phyloP scores from a whole-genome alignment of 1,139 yeast species.

The Suhomyces yuchorum region DNA sequence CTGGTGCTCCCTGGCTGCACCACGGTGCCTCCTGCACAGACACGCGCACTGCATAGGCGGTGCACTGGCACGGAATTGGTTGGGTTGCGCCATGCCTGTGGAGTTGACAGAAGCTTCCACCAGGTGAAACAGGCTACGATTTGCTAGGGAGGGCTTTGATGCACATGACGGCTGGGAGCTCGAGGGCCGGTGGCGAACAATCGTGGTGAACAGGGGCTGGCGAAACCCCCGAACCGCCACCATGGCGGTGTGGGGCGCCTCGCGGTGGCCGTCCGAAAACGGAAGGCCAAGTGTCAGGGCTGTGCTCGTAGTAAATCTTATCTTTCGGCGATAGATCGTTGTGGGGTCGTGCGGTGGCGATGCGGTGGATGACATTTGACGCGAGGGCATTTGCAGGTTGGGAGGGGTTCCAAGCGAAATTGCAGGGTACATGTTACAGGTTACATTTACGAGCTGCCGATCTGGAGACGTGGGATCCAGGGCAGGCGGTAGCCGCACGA shows the following conservation, averaged over 20 bases:
- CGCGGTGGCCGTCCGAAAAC: neutral
- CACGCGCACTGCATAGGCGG: neutral
- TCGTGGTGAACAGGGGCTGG: no score
- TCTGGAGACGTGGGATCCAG: neutral
- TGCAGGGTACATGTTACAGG: neutral
- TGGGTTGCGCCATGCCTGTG: neutral
- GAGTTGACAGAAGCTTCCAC: neutral
- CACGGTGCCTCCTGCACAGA: neutral
- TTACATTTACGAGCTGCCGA: constrained; percentile 7
- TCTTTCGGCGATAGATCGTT: constrained; percentile 6
- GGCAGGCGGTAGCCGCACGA: neutral
- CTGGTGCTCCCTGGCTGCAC: neutral
- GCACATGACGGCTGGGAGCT: neutral
- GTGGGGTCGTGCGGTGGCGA: constrained; percentile 1
- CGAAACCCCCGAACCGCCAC: no score
- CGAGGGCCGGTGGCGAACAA: no score
- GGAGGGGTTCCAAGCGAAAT: neutral
- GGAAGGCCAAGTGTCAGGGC: constrained; percentile 1
- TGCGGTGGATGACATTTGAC: constrained; percentile 5
- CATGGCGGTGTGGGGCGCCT: neutral
- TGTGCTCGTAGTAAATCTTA: constrained; percentile 5
- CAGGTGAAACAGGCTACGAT: neutral
- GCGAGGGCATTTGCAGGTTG: constrained; percentile 2
- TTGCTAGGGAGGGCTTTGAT: neutral
- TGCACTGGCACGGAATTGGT: neutral